Evolutionary conservation across 495 filamentous ascomycete genomes (phyloP).

Genomic region (Trichoderma gamsii): DNA sequence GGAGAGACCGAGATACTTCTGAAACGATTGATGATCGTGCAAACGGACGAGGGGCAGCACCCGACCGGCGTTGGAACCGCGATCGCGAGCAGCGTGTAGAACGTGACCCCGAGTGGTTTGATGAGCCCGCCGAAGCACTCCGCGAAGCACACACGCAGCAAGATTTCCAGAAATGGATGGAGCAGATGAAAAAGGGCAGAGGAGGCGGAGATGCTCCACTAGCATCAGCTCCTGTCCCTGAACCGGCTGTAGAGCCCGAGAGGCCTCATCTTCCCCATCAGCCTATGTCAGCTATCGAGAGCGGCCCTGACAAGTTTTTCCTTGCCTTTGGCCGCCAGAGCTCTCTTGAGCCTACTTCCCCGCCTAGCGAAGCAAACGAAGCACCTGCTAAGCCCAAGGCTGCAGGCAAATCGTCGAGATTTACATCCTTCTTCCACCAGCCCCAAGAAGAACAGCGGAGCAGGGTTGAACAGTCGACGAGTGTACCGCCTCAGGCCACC

Average conservation of each 20-base stretch:
- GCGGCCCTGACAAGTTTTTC: constrained; percentile 75
- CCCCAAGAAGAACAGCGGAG: background rate
- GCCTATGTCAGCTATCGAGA: constrained; percentile 45
- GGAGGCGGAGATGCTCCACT: constrained; percentile 33
- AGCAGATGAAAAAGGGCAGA: constrained; percentile 69
- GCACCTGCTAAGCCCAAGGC: constrained; percentile 45
- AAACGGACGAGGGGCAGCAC: constrained; percentile 30
- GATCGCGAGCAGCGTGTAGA: constrained; percentile 62
- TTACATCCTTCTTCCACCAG: constrained; percentile 4
- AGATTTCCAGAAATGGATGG: constrained; percentile 94
- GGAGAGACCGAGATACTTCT: constrained; percentile 59
- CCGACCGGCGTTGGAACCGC: constrained; percentile 52
- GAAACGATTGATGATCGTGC: constrained; percentile 36
- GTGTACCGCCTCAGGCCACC: constrained; percentile 10
- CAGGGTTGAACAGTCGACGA: constrained; percentile 7
- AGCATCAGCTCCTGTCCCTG: constrained; percentile 25
- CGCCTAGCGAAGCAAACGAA: constrained; percentile 32
- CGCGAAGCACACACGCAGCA: constrained; percentile 70
- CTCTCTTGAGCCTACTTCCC: constrained; percentile 30
- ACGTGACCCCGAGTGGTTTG: constrained; percentile 82
- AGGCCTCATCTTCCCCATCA: background rate
- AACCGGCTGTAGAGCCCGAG: constrained; percentile 25
- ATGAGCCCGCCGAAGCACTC: constrained; percentile 66
- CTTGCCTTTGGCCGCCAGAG: constrained; percentile 49
- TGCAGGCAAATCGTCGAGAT: constrained; percentile 42